Conservation (phyloP, 2,329 filamentous ascomycete species). For the Aspergillus versicolor region DNA sequence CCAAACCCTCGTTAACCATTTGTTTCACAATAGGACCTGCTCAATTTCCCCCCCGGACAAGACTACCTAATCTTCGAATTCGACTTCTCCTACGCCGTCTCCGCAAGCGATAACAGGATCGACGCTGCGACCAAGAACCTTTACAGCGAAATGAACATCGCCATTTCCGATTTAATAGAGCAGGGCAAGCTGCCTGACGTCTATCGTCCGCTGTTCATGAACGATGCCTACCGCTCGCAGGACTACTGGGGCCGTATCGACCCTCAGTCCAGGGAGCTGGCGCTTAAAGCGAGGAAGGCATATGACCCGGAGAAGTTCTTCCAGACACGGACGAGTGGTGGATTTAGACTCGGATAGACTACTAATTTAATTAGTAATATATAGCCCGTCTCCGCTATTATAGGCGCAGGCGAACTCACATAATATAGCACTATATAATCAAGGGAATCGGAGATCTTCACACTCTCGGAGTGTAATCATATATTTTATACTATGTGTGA, state of each 20-base stretch:
- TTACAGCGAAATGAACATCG: constrained; percentile 37
- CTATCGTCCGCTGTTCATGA: constrained; percentile 49
- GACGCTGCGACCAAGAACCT: constrained; percentile 40
- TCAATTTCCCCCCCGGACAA: constrained; percentile 40
- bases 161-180: constrained; percentile 34
- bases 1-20: neutral
- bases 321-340: constrained; percentile 10
- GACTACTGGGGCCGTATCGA: constrained; percentile 45
- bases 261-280: constrained; percentile 27
- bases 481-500: too few species aligned
- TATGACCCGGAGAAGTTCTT: constrained; percentile 26
- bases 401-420: neutral
- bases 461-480: too few species aligned
- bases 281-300: constrained; percentile 31
- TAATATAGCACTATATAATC: neutral
- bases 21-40: constrained; percentile 31
- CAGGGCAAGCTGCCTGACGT: constrained; percentile 38
- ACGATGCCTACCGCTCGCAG: constrained; percentile 45
- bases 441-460: neutral
- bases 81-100: constrained; percentile 41
- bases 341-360: constrained; percentile 9
- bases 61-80: constrained; percentile 49
- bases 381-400: neutral
- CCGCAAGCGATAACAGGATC: constrained; percentile 37
- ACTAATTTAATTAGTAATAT: neutral